Percentiles rank a stretch among this genome's conserved stretches.
Conservation (phyloP, 306 rosid species). For the barrel medic (Medicago truncatula) region MtrunA17r5.0-ANR NC_053049.1:46501501-46502000, state of each 20-base stretch:
- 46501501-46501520: constrained; percentile 74
- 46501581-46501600: constrained; percentile 20
- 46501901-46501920: constrained; percentile 45
- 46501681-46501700: constrained; percentile 87
- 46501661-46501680: constrained; percentile 69
- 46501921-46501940: constrained; percentile 56
- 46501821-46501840: constrained; percentile 86
- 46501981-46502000: constrained; percentile 63
- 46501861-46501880: constrained; percentile 61
- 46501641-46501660: constrained; percentile 78
- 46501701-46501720: constrained; percentile 82
- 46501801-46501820: constrained; percentile 60
- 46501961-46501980: constrained; percentile 84
- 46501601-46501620: constrained; percentile 24
- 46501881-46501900: constrained; percentile 76
- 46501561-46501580: constrained; percentile 39
- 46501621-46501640: constrained; percentile 41
- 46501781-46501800: constrained; percentile 52
- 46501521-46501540: constrained; percentile 46
- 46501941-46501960: constrained; percentile 60
- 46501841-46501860: constrained; percentile 67
- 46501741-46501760: constrained; percentile 74
- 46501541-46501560: constrained; percentile 46
- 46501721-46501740: constrained; percentile 70
- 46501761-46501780: constrained; percentile 65